These are phyloP conservation scores for Colletotrichum siamense DNA, from an alignment of 2,329 filamentous ascomycete species.

Conservation along the genomic window DNA sequence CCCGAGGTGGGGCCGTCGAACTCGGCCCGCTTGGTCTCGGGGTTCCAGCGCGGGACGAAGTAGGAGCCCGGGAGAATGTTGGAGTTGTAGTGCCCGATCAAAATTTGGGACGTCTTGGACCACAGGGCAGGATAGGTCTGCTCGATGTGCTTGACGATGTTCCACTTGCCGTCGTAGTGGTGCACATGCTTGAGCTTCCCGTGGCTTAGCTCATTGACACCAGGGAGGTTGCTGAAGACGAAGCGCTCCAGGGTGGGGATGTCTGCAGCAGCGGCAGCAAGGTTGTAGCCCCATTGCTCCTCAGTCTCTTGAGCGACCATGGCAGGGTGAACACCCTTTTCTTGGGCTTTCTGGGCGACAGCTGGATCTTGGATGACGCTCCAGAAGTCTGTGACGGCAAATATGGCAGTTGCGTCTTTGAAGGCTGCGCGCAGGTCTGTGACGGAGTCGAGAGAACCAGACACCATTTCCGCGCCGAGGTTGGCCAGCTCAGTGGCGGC, in stretches of 20 bases:
- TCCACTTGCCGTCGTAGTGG: conserved; percentile 8
- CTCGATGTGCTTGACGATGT: background rate
- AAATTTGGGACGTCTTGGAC: background rate
- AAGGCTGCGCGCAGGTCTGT: conserved; percentile 45
- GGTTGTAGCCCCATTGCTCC: conserved; percentile 56
- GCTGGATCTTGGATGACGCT: conserved; percentile 49
- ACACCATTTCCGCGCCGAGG: conserved; percentile 46
- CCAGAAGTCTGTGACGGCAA: conserved; percentile 62
- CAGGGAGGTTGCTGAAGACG: background rate
- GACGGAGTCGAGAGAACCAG: conserved; percentile 47
- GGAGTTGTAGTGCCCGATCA: conserved; percentile 1
- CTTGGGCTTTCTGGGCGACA: conserved; percentile 30
- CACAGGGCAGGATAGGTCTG: background rate
- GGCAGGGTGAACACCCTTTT: conserved; percentile 22
- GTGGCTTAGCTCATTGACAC: background rate
- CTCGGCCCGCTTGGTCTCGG: background rate
- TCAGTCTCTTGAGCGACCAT: conserved; percentile 51
- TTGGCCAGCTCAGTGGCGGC: conserved; percentile 43
- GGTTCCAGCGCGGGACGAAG: background rate
- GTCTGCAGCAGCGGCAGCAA: conserved; percentile 55
- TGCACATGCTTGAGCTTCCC: background rate
- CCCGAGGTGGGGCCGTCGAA: background rate
- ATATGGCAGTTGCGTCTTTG: conserved; percentile 53
- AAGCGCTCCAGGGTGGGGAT: background rate
- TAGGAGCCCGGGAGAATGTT: background rate